Evolutionary conservation across 768 basidiomycete species (phyloP), one percentile per base, ranked within the genome.

Genomic region (Baorangia bicolor): DNA sequence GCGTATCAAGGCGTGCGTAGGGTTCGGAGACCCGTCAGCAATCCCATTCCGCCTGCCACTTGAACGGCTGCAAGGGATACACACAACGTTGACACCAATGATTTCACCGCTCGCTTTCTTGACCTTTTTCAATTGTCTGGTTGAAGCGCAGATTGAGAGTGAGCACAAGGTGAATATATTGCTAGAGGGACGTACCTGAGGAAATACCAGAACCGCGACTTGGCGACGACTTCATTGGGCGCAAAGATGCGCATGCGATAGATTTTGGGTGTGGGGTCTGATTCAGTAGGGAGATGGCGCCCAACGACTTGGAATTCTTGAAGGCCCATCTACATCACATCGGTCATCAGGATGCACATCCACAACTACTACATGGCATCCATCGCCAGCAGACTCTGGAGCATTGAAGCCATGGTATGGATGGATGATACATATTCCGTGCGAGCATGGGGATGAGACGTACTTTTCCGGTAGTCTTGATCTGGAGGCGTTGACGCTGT

Each of bases 171-270:
- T 4, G 23, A 38, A 18, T 1, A 13, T 16, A 20, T n/a, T n/a
- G n/a, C 12, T 12, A 10, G 16, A 31, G 13, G 16, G 40, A 65
- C 85, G 65, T 61, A 90, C 90, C 89, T 87, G 57, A 99, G 81
- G 86, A 96, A 99, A 80, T 98, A 98, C 96, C 97, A 98, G 89
- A 97, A 99, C 57, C 96, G 88, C 48, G 93, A 96, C 81, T 99
- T 98, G 67, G 97, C 96, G 69, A 99, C 94, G 63, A 98, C 94
- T 60, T 97, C 93, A 74, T 98, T 98, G 63, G 94, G 93, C 62
- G 97, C 94, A 73, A 98, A 99, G 71, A 98, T 97, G 75, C 96
- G 90, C 96, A 98, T 98, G 68, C 96, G 90, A 83, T 92, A 98
- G 76, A 98, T 95, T 85, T 98, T 98, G 58, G 97, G 97, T 58